Evolutionary conservation across 768 basidiomycete genomes (phyloP).

Genomic region (Baorangia bicolor): DNA sequence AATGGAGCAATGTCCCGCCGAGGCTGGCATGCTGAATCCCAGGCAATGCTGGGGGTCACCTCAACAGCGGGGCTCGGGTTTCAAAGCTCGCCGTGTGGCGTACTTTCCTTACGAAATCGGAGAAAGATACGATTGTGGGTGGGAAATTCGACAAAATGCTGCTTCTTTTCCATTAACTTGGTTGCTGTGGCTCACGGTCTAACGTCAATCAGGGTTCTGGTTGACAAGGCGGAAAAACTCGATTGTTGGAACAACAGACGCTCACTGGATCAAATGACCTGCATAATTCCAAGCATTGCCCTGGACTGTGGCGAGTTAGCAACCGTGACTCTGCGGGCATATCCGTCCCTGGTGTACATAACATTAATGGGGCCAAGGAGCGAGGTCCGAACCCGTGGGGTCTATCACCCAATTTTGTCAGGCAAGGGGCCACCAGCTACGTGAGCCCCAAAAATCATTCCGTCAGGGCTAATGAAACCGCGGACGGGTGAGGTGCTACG

Average conservation of each 20-base stretch:
- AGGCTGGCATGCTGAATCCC: background rate
- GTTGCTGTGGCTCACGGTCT: constrained; percentile 11
- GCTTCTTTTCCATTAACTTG: constrained; percentile 17
- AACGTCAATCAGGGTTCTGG: constrained; percentile 14
- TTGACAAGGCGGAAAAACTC: background rate
- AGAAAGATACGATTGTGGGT: background rate
- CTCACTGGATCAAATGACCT: background rate
- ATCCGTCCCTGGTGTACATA: background rate
- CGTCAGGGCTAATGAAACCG: constrained; percentile 16
- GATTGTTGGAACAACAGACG: background rate
- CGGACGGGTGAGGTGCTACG: constrained; percentile 2
- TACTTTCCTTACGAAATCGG: constrained; percentile 10
- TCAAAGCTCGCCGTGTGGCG: constrained; percentile 22
- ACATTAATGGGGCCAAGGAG: background rate
- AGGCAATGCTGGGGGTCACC: no score
- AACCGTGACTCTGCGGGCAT: background rate
- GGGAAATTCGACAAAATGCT: background rate
- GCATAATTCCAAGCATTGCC: background rate
- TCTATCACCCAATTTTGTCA: constrained; percentile 18
- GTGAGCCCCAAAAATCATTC: constrained; percentile 14
- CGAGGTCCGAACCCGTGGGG: background rate
- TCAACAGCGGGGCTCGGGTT: background rate
- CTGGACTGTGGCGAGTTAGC: background rate
- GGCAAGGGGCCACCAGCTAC: constrained; percentile 27
- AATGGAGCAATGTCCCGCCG: background rate